phyloP scores from a whole-genome alignment of 768 basidiomycete species.

The Mycena haematopus region DNA sequence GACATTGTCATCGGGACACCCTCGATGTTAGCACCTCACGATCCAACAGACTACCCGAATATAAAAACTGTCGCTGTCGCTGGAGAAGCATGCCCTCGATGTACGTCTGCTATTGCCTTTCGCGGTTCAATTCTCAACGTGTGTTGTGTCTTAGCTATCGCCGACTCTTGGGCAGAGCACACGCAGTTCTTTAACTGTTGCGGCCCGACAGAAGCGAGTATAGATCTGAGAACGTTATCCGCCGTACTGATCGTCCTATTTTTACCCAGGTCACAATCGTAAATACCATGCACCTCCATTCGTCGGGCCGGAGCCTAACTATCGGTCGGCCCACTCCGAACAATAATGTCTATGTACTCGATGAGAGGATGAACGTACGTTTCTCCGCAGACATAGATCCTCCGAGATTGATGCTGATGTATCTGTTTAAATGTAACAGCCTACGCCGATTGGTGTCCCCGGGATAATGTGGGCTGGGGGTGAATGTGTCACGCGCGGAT shows the following conservation, averaged over 20 bases:
- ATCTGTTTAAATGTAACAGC: constrained; percentile 16
- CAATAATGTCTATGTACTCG: constrained; percentile 49
- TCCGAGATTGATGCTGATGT: constrained; percentile 43
- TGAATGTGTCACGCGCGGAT: constrained; percentile 60
- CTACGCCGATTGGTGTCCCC: constrained; percentile 40
- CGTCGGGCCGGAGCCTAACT: constrained; percentile 45
- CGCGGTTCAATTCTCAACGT: not conserved
- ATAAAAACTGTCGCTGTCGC: constrained; percentile 60
- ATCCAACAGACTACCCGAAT: constrained; percentile 59
- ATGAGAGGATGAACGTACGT: constrained; percentile 26
- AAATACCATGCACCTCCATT: constrained; percentile 60
- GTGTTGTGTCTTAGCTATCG: constrained; percentile 36
- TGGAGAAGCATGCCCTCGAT: constrained; percentile 62
- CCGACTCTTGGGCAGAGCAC: constrained; percentile 52
- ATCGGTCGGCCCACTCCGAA: constrained; percentile 64
- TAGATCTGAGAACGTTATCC: not conserved
- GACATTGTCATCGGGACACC: constrained; percentile 62
- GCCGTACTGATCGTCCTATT: not conserved
- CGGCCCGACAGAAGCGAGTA: constrained; percentile 59
- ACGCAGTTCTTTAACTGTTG: constrained; percentile 59
- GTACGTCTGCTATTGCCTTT: constrained; percentile 34
- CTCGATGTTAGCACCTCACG: constrained; percentile 54
- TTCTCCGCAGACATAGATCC: constrained; percentile 23
- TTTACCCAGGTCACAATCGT: constrained; percentile 59
- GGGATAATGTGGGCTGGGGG: constrained; percentile 72